Base-by-base conservation (phyloP, 345 rosid genomes). In the Eucalyptus pauciflora region DNA sequence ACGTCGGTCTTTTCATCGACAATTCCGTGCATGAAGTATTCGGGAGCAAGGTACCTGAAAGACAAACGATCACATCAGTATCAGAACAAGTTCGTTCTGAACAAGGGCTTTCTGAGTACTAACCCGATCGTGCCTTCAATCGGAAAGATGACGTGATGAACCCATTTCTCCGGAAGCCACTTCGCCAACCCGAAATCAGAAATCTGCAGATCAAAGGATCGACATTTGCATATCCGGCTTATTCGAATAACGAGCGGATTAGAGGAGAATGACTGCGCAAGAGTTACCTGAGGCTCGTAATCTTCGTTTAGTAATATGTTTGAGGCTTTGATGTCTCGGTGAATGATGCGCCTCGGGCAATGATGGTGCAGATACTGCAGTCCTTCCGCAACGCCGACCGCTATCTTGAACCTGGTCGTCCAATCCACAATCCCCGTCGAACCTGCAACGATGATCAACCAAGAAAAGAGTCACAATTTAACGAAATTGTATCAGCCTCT, bases 41-140 rank as follows among this genome's bases (percentile, higher is more conserved):
- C 99, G 1, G 99, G 99, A 88, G 99, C 99, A 89, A 97, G 89
- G 91, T 97, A 97, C 80, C 99, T 96, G 93, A 76, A 37, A 12
- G 85, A 76, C 85, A 18, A 6, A 76, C 4, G 85, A 20, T 76
- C 48, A 13, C 18, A 20, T 76, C 85, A 41, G 85, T 20, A 76
- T 76, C 48, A 10, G 9, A 20, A 76, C 85, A 76, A 76, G 45
- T 41, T 3, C 1, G 85, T 22, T 37, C 85, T 25, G 29, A 18
- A 20, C 27, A 41, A 20, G 83, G 48, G 83, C 83, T 41, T 10
- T 76, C 3, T 2, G 8, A 76, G 88, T 29, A 87, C 97, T 89
- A 56, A 96, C 99, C 99, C 99, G 76, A 97, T 95, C 52, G 99
- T 97, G 91, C 99, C 99, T 90, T 97, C 99, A 29, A 97, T 94